Conservation (phyloP, 2,329 filamentous ascomycete genomes). For the Ambrosiella cleistominuta region DNA sequence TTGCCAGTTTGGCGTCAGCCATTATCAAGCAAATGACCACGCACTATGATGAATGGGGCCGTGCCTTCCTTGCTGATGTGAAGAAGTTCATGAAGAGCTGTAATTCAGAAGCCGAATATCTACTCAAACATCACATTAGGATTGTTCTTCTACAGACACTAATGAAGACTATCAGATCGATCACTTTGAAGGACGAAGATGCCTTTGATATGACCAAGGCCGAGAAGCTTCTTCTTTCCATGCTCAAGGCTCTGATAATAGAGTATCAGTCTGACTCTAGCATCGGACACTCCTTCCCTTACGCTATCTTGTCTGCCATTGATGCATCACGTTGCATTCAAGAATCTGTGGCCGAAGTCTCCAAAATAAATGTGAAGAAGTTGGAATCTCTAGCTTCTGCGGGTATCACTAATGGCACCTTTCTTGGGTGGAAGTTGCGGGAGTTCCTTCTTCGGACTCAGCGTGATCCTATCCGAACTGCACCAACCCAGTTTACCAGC, state of each 20-base stretch:
- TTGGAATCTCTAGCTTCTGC: conserved; percentile 22
- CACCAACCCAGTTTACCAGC: neutral
- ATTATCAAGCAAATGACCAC: conserved; percentile 28
- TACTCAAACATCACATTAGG: conserved; percentile 17
- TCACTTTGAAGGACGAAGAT: conserved; percentile 14
- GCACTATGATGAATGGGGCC: conserved; percentile 26
- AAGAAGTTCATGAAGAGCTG: conserved; percentile 15
- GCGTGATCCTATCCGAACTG: conserved; percentile 7
- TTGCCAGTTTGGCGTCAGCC: conserved; percentile 17
- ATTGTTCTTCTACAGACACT: conserved; percentile 23
- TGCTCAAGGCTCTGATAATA: conserved; percentile 9
- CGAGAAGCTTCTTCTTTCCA: conserved; percentile 10
- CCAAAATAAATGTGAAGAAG: conserved; percentile 17
- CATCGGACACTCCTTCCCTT: conserved; percentile 4
- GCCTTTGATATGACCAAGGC: conserved; percentile 16
- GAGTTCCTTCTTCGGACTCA: conserved; percentile 22
- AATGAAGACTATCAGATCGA: conserved; percentile 18
- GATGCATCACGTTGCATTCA: conserved; percentile 10
- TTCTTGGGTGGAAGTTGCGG: conserved; percentile 29
- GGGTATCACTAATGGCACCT: conserved; percentile 21
- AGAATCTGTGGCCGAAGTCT: conserved; percentile 5
- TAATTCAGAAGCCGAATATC: conserved; percentile 10
- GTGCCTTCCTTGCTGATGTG: conserved; percentile 22
- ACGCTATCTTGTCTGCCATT: conserved; percentile 12
- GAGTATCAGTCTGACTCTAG: conserved; percentile 9